Conservation (phyloP, 768 basidiomycete genomes). For the Podaxis rugospora region DNA sequence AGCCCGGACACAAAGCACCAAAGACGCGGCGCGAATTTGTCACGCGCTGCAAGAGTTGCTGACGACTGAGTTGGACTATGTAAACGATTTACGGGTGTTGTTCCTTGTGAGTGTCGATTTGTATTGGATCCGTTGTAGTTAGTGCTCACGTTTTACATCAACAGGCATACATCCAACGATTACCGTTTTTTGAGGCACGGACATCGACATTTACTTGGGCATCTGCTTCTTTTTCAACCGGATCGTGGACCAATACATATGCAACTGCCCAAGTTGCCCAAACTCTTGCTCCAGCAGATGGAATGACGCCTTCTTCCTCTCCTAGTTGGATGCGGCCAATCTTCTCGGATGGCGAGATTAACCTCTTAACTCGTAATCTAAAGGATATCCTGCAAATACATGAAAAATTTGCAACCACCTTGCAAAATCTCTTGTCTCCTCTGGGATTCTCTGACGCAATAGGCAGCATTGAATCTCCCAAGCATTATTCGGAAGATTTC, state of each 20-base stretch:
- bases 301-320: slow-evolving; percentile 19
- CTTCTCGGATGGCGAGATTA: slow-evolving; percentile 55
- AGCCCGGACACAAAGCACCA: slow-evolving; percentile 28
- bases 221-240: slow-evolving; percentile 37
- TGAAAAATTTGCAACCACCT: slow-evolving; percentile 56
- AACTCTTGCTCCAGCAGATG: slow-evolving; percentile 7
- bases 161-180: slow-evolving; percentile 63
- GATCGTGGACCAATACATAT: slow-evolving; percentile 42
- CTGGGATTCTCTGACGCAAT: slow-evolving; percentile 43
- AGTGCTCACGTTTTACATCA: slow-evolving; percentile 1
- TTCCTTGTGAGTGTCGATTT: slow-evolving; percentile 52
- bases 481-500: slow-evolving; percentile 16
- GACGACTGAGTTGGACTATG: slow-evolving; percentile 79
- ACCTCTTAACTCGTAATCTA: slow-evolving; percentile 60
- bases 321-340: slow-evolving; percentile 32
- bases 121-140: neutral
- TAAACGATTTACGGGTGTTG: slow-evolving; percentile 71
- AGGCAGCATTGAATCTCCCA: slow-evolving; percentile 16
- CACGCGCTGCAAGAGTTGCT: slow-evolving; percentile 86
- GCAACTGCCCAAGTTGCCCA: slow-evolving; percentile 29
- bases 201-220: slow-evolving; percentile 36
- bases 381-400: slow-evolving; percentile 65
- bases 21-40: slow-evolving; percentile 48
- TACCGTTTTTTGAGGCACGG: slow-evolving; percentile 45
- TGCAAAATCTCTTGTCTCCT: slow-evolving; percentile 44